Evolutionary conservation across 139 green algal genomes (phyloP).

Genomic region (Parachlorella kessleri): DNA sequence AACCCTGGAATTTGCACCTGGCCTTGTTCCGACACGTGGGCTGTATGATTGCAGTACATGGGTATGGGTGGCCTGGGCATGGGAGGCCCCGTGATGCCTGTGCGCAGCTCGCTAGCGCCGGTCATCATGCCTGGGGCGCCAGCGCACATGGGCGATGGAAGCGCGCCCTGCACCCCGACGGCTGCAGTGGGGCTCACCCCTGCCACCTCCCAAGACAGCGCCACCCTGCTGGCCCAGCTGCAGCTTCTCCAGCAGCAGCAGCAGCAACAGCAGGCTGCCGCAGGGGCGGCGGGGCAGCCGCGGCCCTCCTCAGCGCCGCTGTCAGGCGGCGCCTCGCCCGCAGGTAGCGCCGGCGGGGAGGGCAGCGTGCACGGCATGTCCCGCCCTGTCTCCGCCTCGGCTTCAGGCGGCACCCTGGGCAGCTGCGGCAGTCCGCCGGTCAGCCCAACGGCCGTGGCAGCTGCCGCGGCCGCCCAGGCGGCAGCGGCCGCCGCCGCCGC

Average conservation of each 20-base stretch:
- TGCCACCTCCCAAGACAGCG: neutral
- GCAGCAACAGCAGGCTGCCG: neutral
- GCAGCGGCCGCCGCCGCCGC: conserved; percentile 21
- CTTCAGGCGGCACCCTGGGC: neutral
- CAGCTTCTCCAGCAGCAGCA: conserved; percentile 16
- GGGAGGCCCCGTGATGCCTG: neutral
- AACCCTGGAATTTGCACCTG: too few species aligned
- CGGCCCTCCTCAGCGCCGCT: too few species aligned
- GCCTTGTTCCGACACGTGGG: too few species aligned
- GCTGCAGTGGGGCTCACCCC: neutral
- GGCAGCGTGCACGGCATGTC: too few species aligned
- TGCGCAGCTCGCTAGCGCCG: conserved; percentile 16
- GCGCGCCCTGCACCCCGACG: conserved; percentile 3
- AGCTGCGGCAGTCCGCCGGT: neutral
- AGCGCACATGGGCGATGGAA: neutral
- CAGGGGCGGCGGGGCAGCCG: too few species aligned
- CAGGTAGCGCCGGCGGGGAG: too few species aligned
- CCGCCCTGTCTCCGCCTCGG: neutral
- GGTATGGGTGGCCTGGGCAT: too few species aligned
- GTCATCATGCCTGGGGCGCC: neutral
- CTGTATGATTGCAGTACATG: too few species aligned
- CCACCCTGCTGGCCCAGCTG: conserved; percentile 16
- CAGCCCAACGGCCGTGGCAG: neutral
- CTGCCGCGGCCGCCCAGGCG: conserved; percentile 44
- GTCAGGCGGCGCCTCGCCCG: too few species aligned